These are phyloP conservation scores for Phytopythium kandeliae DNA, from an alignment of 352 stramenopile genomes.

Conservation along the genomic window DNA sequence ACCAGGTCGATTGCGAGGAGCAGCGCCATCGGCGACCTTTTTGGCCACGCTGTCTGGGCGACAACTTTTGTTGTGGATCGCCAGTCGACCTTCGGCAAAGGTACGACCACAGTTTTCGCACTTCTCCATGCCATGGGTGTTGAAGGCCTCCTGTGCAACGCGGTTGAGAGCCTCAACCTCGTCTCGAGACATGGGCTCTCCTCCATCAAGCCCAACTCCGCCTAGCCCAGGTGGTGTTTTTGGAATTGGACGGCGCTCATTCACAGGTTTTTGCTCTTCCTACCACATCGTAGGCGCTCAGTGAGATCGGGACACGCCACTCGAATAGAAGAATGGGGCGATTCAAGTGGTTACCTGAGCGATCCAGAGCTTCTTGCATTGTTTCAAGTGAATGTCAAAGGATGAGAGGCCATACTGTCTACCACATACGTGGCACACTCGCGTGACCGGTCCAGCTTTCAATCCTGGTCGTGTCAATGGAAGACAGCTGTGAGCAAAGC, in stretches of 20 bases:
- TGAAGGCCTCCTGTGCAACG: conserved; percentile 58
- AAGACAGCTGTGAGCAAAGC: background rate
- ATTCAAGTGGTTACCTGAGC: conserved; percentile 33
- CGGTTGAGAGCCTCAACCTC: conserved; percentile 67
- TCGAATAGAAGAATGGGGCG: background rate
- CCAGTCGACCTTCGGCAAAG: conserved; percentile 67
- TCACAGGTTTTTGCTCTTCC: conserved; percentile 63
- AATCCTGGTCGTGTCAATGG: conserved; percentile 15
- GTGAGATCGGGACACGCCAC: background rate
- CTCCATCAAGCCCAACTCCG: conserved; percentile 9
- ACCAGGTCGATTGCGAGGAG: conserved; percentile 54
- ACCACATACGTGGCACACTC: conserved; percentile 76
- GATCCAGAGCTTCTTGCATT: conserved; percentile 81
- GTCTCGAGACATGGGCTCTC: conserved; percentile 29
- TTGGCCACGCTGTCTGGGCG: conserved; percentile 31
- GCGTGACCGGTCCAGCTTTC: conserved; percentile 48
- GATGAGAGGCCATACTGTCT: conserved; percentile 75
- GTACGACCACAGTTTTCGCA: conserved; percentile 69
- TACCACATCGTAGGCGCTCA: conserved; percentile 3
- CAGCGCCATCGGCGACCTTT: conserved; percentile 43
- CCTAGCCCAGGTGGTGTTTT: conserved; percentile 50
- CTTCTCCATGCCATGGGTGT: conserved; percentile 73
- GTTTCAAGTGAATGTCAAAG: conserved; percentile 81
- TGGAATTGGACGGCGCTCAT: conserved; percentile 53
- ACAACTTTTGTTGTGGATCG: conserved; percentile 66